phyloP scores from a whole-genome alignment of 2,329 filamentous ascomycete species.

The Aspergillus hiratsukae region DNA sequence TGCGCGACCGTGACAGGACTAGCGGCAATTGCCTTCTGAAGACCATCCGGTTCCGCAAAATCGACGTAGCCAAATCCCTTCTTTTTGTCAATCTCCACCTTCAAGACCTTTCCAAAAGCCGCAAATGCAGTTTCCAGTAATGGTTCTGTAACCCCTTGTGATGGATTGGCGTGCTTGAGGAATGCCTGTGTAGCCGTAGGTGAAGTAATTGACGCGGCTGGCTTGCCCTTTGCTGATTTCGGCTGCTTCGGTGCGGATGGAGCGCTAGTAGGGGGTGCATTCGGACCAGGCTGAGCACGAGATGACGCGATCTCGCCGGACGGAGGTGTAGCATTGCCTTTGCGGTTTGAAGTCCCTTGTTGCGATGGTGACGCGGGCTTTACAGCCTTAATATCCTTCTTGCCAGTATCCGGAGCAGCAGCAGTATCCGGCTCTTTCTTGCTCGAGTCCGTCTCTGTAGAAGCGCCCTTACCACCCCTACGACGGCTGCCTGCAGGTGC shows the following conservation, averaged over 20 bases:
- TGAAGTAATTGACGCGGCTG: conserved; percentile 15
- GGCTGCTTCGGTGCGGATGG: conserved; percentile 18
- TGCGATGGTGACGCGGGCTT: conserved; percentile 15
- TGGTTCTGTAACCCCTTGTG: conserved; percentile 84
- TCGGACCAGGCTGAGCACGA: conserved; percentile 12
- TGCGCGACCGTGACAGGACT: conserved; percentile 80
- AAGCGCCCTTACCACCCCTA: conserved; percentile 28
- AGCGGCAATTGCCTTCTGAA: conserved; percentile 74
- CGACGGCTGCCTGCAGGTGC: conserved; percentile 43
- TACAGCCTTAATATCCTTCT: conserved; percentile 21
- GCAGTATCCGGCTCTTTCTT: conserved; percentile 16
- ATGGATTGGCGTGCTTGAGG: conserved; percentile 78
- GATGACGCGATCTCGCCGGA: conserved; percentile 20
- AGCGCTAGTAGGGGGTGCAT: conserved; percentile 13
- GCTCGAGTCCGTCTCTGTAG: conserved; percentile 20
- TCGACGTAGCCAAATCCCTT: conserved; percentile 94
- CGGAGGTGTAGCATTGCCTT: conserved; percentile 17
- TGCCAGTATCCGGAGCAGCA: conserved; percentile 15
- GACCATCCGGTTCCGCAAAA: conserved; percentile 67
- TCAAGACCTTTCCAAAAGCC: conserved; percentile 67
- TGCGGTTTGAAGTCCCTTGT: conserved; percentile 10
- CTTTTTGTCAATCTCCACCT: conserved; percentile 88
- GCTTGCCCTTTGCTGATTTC: conserved; percentile 28
- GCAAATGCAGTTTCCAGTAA: conserved; percentile 71
- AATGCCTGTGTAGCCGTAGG: conserved; percentile 52